phyloP scores from a whole-genome alignment of 148 eudicot species.

The Fagopyrum tataricum region DNA sequence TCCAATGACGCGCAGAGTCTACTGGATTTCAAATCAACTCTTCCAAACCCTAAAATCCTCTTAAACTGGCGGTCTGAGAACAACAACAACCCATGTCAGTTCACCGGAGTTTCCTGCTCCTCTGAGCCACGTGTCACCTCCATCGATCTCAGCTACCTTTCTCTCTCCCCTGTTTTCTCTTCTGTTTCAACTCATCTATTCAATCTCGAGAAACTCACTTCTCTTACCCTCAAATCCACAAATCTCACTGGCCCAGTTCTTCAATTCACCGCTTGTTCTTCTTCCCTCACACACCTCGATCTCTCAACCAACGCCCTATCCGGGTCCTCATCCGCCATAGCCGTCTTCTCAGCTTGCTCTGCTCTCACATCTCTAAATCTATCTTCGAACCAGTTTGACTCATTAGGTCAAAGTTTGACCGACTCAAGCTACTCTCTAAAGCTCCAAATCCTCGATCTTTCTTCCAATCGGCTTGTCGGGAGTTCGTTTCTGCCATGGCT shows the following conservation, averaged over 20 bases:
- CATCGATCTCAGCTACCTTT: slow-evolving; percentile 35
- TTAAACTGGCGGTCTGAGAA: slow-evolving; percentile 33
- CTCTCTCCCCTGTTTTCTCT: slow-evolving; percentile 35
- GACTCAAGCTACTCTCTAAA: slow-evolving; percentile 17
- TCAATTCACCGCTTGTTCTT: slow-evolving; percentile 20
- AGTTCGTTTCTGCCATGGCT: slow-evolving; percentile 41
- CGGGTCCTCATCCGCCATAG: slow-evolving; percentile 35
- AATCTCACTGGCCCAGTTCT: slow-evolving; percentile 49
- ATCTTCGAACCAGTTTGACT: slow-evolving; percentile 46
- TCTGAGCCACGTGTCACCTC: slow-evolving; percentile 36
- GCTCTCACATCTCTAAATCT: slow-evolving; percentile 42
- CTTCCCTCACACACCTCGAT: slow-evolving; percentile 38
- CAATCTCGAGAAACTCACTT: slow-evolving; percentile 27
- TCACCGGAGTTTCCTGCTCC: slow-evolving; percentile 55
- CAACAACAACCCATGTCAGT: slow-evolving; percentile 45
- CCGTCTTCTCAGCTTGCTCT: slow-evolving; percentile 36
- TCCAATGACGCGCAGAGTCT: slow-evolving; percentile 38
- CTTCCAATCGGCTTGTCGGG: slow-evolving; percentile 50
- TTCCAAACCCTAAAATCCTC: slow-evolving; percentile 39
- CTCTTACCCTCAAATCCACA: slow-evolving; percentile 32
- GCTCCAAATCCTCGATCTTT: slow-evolving; percentile 45
- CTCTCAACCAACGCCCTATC: slow-evolving; percentile 54
- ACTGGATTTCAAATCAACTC: slow-evolving; percentile 54
- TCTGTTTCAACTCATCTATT: slow-evolving; percentile 34
- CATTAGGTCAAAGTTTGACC: not conserved